A percentile compares a stretch with the other conserved stretches of the same genome.
Conservation (phyloP, 108 stramenopile genomes). For the Cyclostephanos tholiformis region DNA sequence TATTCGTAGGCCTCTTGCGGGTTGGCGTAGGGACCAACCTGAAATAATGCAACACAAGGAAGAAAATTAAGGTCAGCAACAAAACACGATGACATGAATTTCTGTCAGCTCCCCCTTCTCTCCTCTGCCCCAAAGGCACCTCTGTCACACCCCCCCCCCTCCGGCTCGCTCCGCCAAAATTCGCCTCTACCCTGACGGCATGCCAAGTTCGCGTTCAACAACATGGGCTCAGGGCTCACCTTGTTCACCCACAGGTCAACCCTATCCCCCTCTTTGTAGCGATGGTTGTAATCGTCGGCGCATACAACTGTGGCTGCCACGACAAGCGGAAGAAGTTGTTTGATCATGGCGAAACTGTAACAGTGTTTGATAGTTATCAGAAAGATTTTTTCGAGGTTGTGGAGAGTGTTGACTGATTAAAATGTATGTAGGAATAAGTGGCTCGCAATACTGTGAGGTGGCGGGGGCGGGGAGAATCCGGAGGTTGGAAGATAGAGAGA, state of each 20-base stretch:
- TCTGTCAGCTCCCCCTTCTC: not conserved
- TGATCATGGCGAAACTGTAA: not conserved
- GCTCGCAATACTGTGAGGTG: too few relatives aligned
- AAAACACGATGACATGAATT: not conserved
- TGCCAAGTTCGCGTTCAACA: not conserved
- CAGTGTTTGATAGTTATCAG: too few relatives aligned
- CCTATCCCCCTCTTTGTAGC: slow-evolving; percentile 79
- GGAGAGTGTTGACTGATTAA: too few relatives aligned
- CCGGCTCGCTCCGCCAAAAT: not conserved
- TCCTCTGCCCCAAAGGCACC: not conserved
- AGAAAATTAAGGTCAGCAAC: not conserved
- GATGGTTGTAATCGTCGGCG: slow-evolving; percentile 58
- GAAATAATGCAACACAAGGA: not conserved
- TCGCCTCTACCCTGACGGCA: too few relatives aligned
- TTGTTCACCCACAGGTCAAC: slow-evolving; percentile 97
- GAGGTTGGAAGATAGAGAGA: too few relatives aligned
- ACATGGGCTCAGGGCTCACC: slow-evolving; percentile 44
- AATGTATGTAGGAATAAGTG: too few relatives aligned
- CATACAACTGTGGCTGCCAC: not conserved
- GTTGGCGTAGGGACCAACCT: slow-evolving; percentile 98
- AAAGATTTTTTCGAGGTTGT: too few relatives aligned
- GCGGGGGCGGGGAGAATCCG: too few relatives aligned
- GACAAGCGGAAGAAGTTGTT: slow-evolving; percentile 1
- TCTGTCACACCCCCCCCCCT: not conserved
- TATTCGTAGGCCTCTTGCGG: slow-evolving; percentile 99